A percentile compares a stretch with the other conserved stretches of the same genome.
phyloP scores from a whole-genome alignment of 78 protist genomes.

The Monosiga brevicollis region DNA sequence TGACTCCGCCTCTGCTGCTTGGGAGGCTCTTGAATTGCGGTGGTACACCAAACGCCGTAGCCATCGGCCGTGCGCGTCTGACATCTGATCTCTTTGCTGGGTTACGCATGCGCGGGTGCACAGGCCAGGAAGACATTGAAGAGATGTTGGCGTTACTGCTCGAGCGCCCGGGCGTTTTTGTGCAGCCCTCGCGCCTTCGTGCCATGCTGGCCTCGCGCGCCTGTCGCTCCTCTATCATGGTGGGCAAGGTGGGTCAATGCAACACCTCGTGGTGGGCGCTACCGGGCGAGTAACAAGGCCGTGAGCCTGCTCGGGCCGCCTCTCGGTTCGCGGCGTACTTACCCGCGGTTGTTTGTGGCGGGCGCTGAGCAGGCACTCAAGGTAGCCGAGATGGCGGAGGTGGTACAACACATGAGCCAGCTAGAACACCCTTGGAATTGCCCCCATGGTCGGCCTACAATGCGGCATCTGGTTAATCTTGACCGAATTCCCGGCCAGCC shows the following conservation, averaged over 20 bases:
- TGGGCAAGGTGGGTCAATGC: too few relatives aligned
- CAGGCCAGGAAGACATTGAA: slow-evolving; percentile 19
- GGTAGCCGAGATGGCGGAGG: not conserved
- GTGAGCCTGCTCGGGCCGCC: too few relatives aligned
- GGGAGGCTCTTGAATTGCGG: too few relatives aligned
- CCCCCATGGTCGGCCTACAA: slow-evolving; percentile 97
- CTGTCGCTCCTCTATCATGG: slow-evolving; percentile 62
- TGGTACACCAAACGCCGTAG: too few relatives aligned
- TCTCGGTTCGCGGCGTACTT: slow-evolving; percentile 43
- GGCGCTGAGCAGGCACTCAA: too few relatives aligned
- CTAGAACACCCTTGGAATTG: slow-evolving; percentile 89
- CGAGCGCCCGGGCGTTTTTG: slow-evolving; percentile 20
- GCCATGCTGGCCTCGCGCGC: slow-evolving; percentile 72
- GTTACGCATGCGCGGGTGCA: too few relatives aligned
- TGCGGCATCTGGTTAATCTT: slow-evolving; percentile 67
- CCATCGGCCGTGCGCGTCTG: too few relatives aligned
- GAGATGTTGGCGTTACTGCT: slow-evolving; percentile 44
- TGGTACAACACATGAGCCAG: slow-evolving; percentile 37
- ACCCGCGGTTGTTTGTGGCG: too few relatives aligned
- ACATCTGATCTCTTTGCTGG: too few relatives aligned
- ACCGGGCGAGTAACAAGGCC: too few relatives aligned
- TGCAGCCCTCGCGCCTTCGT: slow-evolving; percentile 44
- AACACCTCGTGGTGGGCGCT: too few relatives aligned
- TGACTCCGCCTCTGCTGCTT: too few relatives aligned
- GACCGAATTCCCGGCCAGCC: not conserved